A percentile compares a stretch with the other conserved stretches of the same genome.
Conservation (phyloP, 1,284 basidiomycete species). For the Ceratobasidium sp. region DNA sequence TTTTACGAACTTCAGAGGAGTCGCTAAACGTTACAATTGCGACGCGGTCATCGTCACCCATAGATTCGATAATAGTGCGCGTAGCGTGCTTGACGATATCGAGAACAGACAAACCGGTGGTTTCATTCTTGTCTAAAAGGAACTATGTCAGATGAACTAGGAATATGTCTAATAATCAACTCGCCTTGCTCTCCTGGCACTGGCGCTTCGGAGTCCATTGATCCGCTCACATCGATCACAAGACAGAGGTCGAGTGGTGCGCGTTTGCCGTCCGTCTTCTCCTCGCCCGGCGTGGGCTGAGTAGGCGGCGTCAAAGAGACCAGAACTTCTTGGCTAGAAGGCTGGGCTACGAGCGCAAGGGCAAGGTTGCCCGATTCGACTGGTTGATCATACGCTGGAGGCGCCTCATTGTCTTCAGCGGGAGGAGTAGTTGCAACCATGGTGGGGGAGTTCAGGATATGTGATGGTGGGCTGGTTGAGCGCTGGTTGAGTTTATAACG, state of each 20-base stretch:
- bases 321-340: constrained; percentile 31
- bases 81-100: constrained; percentile 51
- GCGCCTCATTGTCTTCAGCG: constrained; percentile 16
- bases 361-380: not conserved
- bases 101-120: constrained; percentile 44
- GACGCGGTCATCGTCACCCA: constrained; percentile 48
- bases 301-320: constrained; percentile 21
- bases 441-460: not conserved
- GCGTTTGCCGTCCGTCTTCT: constrained; percentile 27
- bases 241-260: constrained; percentile 49
- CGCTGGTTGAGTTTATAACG: constrained; percentile 8
- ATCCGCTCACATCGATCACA: constrained; percentile 50
- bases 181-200: constrained; percentile 49
- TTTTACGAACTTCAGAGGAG: constrained; percentile 43
- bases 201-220: constrained; percentile 48
- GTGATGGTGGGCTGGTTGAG: not conserved
- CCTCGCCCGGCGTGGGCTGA: constrained; percentile 14
- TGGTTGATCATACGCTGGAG: constrained; percentile 27
- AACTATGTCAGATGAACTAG: not conserved
- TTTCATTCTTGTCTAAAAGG: constrained; percentile 41
- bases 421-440: constrained; percentile 34
- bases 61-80: constrained; percentile 48
- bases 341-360: constrained; percentile 24
- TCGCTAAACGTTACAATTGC: constrained; percentile 50
- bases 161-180: not conserved